These are phyloP conservation scores for Penicillium cataractarum DNA, from an alignment of 495 filamentous ascomycete genomes.

Conservation along the genomic window DNA sequence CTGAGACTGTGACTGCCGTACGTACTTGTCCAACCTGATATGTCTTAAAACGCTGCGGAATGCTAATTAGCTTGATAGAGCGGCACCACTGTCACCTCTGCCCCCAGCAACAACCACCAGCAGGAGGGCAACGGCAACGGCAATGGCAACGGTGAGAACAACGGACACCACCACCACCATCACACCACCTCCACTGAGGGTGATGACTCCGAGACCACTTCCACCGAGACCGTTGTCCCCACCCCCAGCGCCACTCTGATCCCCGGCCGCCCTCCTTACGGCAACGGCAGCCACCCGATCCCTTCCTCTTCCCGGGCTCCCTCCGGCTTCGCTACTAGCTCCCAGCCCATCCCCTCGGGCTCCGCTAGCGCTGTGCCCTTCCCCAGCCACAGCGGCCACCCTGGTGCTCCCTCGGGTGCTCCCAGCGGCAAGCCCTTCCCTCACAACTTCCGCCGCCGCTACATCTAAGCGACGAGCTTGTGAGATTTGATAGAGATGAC, in stretches of 20 bases:
- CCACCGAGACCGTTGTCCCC: constrained; percentile 26
- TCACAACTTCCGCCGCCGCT: constrained; percentile 36
- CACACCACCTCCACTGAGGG: not conserved
- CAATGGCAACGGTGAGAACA: constrained; percentile 12
- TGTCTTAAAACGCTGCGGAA: not conserved
- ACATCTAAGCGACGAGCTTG: constrained; percentile 25
- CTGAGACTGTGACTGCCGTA: constrained; percentile 34
- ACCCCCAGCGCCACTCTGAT: constrained; percentile 28
- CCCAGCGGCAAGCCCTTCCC: constrained; percentile 24
- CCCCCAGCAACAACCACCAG: constrained; percentile 19
- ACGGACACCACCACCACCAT: constrained; percentile 6
- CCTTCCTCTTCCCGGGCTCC: constrained; percentile 21
- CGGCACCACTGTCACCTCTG: constrained; percentile 13
- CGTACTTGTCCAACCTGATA: constrained; percentile 3
- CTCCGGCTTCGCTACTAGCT: constrained; percentile 43
- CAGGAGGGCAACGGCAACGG: constrained; percentile 8
- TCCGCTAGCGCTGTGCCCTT: constrained; percentile 18
- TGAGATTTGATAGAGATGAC: constrained; percentile 15
- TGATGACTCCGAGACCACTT: constrained; percentile 17
- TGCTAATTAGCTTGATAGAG: constrained; percentile 10
- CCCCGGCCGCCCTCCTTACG: constrained; percentile 36
- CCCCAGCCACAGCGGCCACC: constrained; percentile 26
- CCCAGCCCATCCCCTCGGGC: constrained; percentile 6
- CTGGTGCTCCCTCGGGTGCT: constrained; percentile 10
- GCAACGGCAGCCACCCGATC: constrained; percentile 35